Percentiles rank a stretch among this genome's conserved stretches.
Conservation (phyloP, 768 basidiomycete species). For the Tulasnella sp. region DNA sequence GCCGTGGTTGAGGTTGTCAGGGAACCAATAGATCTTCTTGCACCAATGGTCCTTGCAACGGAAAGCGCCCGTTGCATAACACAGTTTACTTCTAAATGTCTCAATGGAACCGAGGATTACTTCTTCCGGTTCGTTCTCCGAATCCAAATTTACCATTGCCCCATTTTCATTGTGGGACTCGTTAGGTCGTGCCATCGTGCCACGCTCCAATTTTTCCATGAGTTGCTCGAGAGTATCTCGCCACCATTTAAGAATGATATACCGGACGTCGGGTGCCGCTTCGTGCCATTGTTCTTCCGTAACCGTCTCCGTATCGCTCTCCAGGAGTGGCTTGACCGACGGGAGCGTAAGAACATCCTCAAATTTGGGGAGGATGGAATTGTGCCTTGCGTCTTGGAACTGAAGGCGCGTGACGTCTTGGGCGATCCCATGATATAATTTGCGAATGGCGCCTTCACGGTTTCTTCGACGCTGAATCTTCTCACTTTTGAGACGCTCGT, state of each 20-base stretch:
- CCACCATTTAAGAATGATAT: not conserved
- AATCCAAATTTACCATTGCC: not conserved
- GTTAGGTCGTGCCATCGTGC: not conserved
- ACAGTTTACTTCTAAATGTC: not conserved
- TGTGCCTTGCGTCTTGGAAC: not conserved
- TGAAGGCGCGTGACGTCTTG: not conserved
- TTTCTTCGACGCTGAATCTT: not conserved
- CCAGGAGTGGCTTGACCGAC: not conserved
- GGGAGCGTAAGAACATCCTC: not conserved
- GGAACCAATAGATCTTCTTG: not conserved
- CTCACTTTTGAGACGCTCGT: not conserved
- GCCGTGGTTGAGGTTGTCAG: not conserved
- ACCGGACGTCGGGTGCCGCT: not conserved
- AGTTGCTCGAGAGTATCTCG: not conserved
- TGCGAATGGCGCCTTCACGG: not conserved
- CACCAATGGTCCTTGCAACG: not conserved
- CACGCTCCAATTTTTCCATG: not conserved
- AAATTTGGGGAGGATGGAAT: not conserved
- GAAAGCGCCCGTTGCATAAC: not conserved
- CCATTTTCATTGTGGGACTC: not conserved
- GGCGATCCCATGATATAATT: not conserved
- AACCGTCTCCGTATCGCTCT: not conserved
- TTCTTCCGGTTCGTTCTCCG: not conserved
- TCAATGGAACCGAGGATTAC: not conserved
- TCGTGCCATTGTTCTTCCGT: not conserved